A percentile compares a stretch with the other conserved stretches of the same genome.
These are phyloP conservation scores for Aspergillus conjunctus DNA, from an alignment of 495 filamentous ascomycete species.

Conservation along the genomic window DNA sequence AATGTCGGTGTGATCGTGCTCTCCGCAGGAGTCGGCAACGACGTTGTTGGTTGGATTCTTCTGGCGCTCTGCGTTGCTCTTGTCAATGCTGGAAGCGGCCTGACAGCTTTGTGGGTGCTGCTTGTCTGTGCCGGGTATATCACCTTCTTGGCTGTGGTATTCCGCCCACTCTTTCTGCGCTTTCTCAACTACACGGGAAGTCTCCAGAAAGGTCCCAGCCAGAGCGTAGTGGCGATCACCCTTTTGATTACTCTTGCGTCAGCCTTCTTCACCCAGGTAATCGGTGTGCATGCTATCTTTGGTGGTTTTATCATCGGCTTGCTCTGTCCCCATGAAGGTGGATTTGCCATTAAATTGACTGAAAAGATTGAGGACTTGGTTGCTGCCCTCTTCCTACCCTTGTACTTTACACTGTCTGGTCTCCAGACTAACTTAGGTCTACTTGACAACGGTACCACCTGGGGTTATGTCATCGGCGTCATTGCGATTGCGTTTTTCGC, in stretches of 20 bases:
- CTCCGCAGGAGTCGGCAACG: constrained; percentile 93
- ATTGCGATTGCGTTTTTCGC: constrained; percentile 80
- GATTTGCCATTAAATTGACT: constrained; percentile 91
- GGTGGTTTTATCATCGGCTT: constrained; percentile 86
- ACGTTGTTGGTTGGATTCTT: constrained; percentile 93
- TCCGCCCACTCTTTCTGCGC: constrained; percentile 79
- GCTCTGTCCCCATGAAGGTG: constrained; percentile 92
- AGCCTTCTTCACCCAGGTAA: constrained; percentile 93
- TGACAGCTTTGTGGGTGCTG: constrained; percentile 87
- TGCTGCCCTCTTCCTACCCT: constrained; percentile 81
- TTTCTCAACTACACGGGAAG: constrained; percentile 71
- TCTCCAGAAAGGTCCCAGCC: constrained; percentile 87
- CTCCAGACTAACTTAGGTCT: constrained; percentile 87
- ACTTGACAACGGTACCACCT: constrained; percentile 78
- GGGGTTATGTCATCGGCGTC: constrained; percentile 90
- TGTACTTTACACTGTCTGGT: constrained; percentile 95
- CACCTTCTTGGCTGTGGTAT: constrained; percentile 71
- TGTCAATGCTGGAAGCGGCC: constrained; percentile 82
- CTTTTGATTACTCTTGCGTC: constrained; percentile 77
- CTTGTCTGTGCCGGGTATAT: constrained; percentile 75
- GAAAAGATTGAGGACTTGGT: constrained; percentile 97
- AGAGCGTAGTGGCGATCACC: constrained; percentile 81
- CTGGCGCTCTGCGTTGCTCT: constrained; percentile 92
- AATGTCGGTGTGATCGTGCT: constrained; percentile 88
- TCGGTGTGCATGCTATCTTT: constrained; percentile 91